Evolutionary conservation across 176 grass and related monocot species (phyloP).

Genomic region (Carex myosuroides): DNA sequence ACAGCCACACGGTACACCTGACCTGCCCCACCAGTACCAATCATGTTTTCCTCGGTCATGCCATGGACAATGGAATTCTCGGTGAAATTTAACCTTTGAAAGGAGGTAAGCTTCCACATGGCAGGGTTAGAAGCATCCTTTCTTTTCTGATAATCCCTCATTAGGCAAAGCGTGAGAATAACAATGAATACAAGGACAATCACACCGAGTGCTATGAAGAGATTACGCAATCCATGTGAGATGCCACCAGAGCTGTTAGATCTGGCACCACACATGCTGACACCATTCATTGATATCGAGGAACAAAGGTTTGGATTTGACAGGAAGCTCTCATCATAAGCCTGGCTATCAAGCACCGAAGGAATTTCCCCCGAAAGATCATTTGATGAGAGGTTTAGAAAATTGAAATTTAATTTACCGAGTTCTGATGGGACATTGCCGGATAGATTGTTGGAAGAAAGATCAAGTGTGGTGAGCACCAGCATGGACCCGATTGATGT

Average conservation of each 20-base stretch:
- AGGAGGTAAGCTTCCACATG: constrained; percentile 69
- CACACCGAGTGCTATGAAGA: constrained; percentile 39
- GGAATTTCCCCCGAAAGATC: constrained; percentile 57
- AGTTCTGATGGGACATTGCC: constrained; percentile 48
- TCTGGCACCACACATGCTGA: constrained; percentile 24
- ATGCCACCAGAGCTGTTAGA: constrained; percentile 20
- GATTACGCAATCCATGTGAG: constrained; percentile 30
- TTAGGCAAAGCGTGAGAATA: constrained; percentile 25
- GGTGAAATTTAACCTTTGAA: constrained; percentile 46
- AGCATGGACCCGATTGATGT: constrained; percentile 33
- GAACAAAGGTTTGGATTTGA: constrained; percentile 66
- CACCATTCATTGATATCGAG: constrained; percentile 20
- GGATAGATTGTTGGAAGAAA: constrained; percentile 66
- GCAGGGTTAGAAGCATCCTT: constrained; percentile 17
- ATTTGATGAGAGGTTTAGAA: constrained; percentile 83
- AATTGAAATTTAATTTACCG: constrained; percentile 12
- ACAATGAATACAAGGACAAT: constrained; percentile 27
- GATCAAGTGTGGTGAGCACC: constrained; percentile 47
- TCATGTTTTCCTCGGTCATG: constrained; percentile 56
- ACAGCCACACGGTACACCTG: constrained; percentile 53
- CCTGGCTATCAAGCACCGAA: constrained; percentile 12
- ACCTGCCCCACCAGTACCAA: constrained; percentile 60
- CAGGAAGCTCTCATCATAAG: constrained; percentile 57
- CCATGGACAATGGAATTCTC: constrained; percentile 36
- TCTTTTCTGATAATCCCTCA: constrained; percentile 33